Evolutionary conservation across 495 filamentous ascomycete genomes (phyloP), one percentile per base, ranked within the genome.

Genomic region (Penicillium silybi): DNA sequence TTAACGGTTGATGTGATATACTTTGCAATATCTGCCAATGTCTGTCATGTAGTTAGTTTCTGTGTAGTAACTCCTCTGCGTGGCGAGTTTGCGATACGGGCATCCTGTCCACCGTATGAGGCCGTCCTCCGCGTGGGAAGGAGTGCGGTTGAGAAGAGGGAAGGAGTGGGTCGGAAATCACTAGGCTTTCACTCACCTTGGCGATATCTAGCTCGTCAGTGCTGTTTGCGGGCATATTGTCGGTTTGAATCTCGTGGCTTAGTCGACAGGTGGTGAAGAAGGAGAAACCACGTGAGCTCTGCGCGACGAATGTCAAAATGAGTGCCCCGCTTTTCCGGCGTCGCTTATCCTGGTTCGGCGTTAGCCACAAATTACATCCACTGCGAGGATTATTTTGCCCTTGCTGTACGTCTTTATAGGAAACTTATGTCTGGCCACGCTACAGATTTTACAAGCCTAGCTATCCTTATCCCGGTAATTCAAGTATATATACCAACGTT

Each of bases 11-110:
- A 37, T 19, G n/a, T 17, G 15, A 37, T 17, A 39, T 51, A 51
- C 48, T 51, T 51, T 44, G 48, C 41, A 19, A 51, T 22, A 6
- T 51, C 48, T 29, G 48, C 48, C 27, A 51, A 39, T 8, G 48
- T 40, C 48, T 51, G 16, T 47, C 20, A 8, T 16, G 17, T 46
- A 34, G 6, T 27, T 6, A 18, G 23, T 19, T 46, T 32, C 11
- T 32, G 29, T 32, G 29, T 32, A 15, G 11, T 11, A 32, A 13
- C 11, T 13, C 29, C 25, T 27, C 7, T 0, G 43, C 4, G 25
- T 34, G 6, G 23, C 22, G 13, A 16, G 17, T 13, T 43, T 23
- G 29, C 29, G 11, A 32, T 13, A 32, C 10, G 29, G 11, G 29
- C 29, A 32, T 13, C 4, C 29, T 13, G 29, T 11, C 3, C 29